phyloP scores from a whole-genome alignment of 345 rosid species.

The Lagerstroemia speciosa region DNA sequence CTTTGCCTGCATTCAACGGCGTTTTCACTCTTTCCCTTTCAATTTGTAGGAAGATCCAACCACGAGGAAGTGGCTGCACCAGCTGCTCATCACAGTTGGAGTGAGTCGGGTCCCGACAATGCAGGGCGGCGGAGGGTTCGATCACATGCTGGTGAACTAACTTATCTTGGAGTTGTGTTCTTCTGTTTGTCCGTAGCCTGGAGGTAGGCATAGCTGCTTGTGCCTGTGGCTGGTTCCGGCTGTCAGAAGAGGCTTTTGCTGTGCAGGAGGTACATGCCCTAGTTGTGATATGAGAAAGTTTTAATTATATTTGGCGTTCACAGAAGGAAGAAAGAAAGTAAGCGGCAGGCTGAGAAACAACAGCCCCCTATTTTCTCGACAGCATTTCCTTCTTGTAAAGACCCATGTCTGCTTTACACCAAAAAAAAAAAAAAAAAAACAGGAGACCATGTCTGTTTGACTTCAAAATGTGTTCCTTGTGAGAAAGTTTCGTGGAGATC shows the following conservation, averaged over 20 bases:
- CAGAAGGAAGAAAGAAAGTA: neutral
- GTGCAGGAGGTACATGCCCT: neutral
- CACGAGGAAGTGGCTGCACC: conserved; percentile 92
- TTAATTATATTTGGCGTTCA: neutral
- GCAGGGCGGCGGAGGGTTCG: conserved; percentile 68
- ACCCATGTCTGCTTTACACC: neutral
- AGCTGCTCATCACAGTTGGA: conserved; percentile 80
- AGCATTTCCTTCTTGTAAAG: neutral
- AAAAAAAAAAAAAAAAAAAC: no score
- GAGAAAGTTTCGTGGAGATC: no score
- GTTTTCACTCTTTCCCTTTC: neutral
- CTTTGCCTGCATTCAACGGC: neutral
- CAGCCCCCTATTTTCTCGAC: neutral
- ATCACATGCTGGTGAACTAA: conserved; percentile 69
- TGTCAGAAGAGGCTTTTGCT: neutral
- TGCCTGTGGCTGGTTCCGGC: neutral
- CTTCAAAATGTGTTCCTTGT: no score
- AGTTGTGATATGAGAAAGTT: neutral
- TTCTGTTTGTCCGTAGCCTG: neutral
- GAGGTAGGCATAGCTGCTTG: neutral
- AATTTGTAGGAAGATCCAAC: conserved; percentile 72
- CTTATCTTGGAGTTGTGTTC: neutral
- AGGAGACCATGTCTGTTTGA: no score
- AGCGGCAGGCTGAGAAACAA: neutral
- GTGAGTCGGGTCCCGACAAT: conserved; percentile 56